Conservation (phyloP, 305 asterid genomes). For the Solanum hybrid region DNA sequence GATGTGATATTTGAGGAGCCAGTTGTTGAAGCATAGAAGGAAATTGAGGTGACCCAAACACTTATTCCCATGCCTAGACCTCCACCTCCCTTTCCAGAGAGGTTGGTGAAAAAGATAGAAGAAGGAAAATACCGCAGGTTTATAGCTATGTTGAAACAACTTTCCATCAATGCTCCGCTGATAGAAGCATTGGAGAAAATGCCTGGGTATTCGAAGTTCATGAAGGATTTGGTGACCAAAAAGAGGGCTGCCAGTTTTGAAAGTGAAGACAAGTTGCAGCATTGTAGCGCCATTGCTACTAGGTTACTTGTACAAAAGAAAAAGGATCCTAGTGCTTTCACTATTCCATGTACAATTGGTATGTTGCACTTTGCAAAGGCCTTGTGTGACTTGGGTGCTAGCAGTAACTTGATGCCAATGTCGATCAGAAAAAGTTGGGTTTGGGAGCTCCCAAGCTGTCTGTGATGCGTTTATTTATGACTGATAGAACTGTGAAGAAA, state of each 20-base stretch:
- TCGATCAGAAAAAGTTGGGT: not conserved
- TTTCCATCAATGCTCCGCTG: not conserved
- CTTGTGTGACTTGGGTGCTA: not conserved
- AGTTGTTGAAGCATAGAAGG: no score
- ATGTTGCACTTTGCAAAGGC: not conserved
- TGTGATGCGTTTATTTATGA: not conserved
- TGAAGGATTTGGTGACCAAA: not conserved
- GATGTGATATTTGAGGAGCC: no score
- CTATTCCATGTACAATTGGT: not conserved
- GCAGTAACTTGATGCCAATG: not conserved
- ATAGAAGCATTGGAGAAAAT: not conserved
- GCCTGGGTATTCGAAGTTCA: not conserved
- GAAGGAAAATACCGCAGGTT: not conserved
- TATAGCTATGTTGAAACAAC: not conserved
- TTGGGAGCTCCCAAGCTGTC: not conserved
- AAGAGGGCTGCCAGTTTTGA: not conserved
- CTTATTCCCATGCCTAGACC: not conserved
- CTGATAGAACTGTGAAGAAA: not conserved
- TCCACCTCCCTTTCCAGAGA: not conserved
- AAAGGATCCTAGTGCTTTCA: not conserved
- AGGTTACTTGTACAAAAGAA: not conserved
- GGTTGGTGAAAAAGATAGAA: not conserved
- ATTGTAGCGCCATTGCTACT: not conserved
- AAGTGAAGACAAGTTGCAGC: not conserved
- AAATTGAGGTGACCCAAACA: not conserved